phyloP scores from a whole-genome alignment of 2,329 filamentous ascomycete genomes.

The Talaromyces sp. region DNA sequence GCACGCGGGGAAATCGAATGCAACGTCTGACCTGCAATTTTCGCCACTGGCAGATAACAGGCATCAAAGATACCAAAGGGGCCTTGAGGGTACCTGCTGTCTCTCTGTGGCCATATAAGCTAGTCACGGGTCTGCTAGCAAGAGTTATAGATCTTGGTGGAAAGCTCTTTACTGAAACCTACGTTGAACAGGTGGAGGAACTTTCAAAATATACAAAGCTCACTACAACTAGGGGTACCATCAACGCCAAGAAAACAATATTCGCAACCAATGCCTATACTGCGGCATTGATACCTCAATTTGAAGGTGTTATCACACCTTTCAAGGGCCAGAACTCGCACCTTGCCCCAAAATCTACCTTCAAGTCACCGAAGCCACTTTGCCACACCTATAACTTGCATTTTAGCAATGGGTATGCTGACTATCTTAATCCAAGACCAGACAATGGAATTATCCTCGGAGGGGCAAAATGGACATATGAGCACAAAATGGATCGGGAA shows the following conservation, averaged over 20 bases:
- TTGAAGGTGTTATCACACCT: slow-evolving; percentile 73
- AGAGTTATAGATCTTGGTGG: slow-evolving; percentile 28
- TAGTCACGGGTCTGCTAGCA: slow-evolving; percentile 60
- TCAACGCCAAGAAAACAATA: slow-evolving; percentile 66
- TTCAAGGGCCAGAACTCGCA: slow-evolving; percentile 60
- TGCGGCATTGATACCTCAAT: slow-evolving; percentile 69
- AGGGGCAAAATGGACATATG: slow-evolving; percentile 55
- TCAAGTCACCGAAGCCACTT: slow-evolving; percentile 28
- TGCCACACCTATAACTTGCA: slow-evolving; percentile 61
- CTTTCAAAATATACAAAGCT: slow-evolving; percentile 5
- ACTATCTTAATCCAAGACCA: slow-evolving; percentile 64
- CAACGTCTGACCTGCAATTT: neutral
- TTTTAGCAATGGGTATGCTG: slow-evolving; percentile 54
- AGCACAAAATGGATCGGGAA: slow-evolving; percentile 23
- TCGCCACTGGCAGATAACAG: slow-evolving; percentile 23
- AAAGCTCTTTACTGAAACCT: slow-evolving; percentile 58
- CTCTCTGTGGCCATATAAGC: slow-evolving; percentile 69
- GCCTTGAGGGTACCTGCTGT: slow-evolving; percentile 37
- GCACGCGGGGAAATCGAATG: too few relatives aligned
- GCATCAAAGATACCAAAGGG: slow-evolving; percentile 38
- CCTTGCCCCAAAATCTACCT: slow-evolving; percentile 24
- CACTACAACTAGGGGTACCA: slow-evolving; percentile 58
- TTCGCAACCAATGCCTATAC: slow-evolving; percentile 88
- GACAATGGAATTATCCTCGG: slow-evolving; percentile 61
- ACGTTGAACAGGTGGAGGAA: slow-evolving; percentile 32